Evolutionary conservation across 108 stramenopile species (phyloP), one percentile per base, ranked within the genome.

Genomic region (Pseudonitzschia pungens): DNA sequence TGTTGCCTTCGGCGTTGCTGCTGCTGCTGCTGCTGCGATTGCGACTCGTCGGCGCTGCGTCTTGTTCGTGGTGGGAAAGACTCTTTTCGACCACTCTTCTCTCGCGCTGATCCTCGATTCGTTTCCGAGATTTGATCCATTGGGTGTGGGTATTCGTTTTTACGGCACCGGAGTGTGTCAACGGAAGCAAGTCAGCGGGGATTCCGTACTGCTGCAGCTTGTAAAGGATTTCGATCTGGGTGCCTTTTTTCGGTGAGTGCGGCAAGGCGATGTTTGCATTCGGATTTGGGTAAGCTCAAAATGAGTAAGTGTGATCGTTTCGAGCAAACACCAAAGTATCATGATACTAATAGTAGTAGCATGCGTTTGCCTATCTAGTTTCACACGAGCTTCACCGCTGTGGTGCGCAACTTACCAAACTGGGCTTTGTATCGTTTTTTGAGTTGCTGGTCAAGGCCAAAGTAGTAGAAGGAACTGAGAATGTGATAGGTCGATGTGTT

Each of bases 161-260:
- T 27, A 76, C 58, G 7, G 50, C 33, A n/a, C 69, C 77, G 53
- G 40, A 65, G 40, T 20, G 28, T 8, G 70, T 42, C 14, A 65
- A 40, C 1, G 77, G 77, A 41, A 77, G 22, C 44, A 59, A 58
- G 5, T 71, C 42, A 8, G 31, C 45, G 4, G 77, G 77, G 29
- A 77, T 77, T 12, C 77, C 77, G 43, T 62, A 62, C n/a, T 33
- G 32, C 36, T 31, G 32, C 29, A 62, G 29, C 10, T 31, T 33
- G 29, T 62, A 62, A 12, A 26, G 60, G 29, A 62, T 31, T 62
- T 62, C 60, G 16, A 29, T 40, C 18, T 33, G 60, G n/a, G 27
- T 33, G 12, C 60, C 60, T 62, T 12, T 55, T 21, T 21, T 55
- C 18, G 9, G 52, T 16, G n/a, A 55, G 7, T 4, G 26, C 22